Base-by-base conservation (phyloP, 257 asterid species). In the Nicotiana obtusifolia region DNA sequence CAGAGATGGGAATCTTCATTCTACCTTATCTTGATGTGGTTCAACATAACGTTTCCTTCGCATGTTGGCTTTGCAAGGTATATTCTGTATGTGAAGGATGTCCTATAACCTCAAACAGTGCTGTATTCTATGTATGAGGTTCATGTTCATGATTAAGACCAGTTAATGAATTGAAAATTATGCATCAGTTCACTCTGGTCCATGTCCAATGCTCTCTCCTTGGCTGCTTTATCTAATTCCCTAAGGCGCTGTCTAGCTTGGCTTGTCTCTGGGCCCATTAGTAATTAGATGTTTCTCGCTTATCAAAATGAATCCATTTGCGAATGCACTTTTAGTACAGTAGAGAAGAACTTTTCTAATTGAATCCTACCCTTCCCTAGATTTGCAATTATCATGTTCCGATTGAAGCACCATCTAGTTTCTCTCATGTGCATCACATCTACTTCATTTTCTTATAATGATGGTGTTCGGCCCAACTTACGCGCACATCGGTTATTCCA, bases 251-350 rank as follows among this genome's bases (percentile, higher is more conserved):
- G 44, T 69, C 77, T 20, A 20, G 77, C 33, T 69, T 69, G 78
- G 17, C 78, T 71, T 6, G 78, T 22, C 78, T 20, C 20, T 71
- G 78, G 78, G 14, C 78, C 78, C 78, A 71, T 71, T 20, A 41
- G 78, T 7, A 41, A 11, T 71, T 20, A 52, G 35, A 14, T 71
- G 20, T 44, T 71, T 44, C 59, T 20, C 20, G 22, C 59, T 37
- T 44, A 6, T 16, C 33, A 71, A 71, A 68, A 41, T 71, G 78
- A 71, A 20, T 44, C 78, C 59, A 41, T 71, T 71, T 44, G 14
- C 59, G 44, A 71, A 22, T 41, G 59, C 59, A 71, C 35, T 71
- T 71, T 71, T 20, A 44, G 35, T 71, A 20, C 78, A 20, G 59
- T 44, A 35, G 78, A 49, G 59, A 71, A 22, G 35, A 20, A n/a